Evolutionary conservation across 257 asterid genomes (phyloP).

Genomic region (Penstemon davidsonii): DNA sequence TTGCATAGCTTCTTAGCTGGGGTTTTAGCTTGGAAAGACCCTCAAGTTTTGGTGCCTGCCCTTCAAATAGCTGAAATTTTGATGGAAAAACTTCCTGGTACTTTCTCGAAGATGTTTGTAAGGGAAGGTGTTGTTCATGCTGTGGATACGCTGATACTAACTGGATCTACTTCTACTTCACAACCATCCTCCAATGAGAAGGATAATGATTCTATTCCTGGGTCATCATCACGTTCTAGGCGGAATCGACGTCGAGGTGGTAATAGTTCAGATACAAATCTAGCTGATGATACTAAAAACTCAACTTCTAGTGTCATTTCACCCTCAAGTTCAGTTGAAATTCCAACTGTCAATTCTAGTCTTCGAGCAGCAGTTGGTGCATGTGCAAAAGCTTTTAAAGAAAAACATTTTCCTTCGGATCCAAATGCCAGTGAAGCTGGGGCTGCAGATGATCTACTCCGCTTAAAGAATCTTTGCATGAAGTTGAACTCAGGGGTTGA

Average conservation of each 20-base stretch:
- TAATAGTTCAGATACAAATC: constrained; percentile 55
- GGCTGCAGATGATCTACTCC: constrained; percentile 79
- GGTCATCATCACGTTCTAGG: constrained; percentile 75
- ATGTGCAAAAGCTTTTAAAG: constrained; percentile 80
- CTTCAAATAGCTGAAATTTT: constrained; percentile 90
- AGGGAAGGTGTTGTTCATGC: constrained; percentile 99
- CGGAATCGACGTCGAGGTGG: constrained; percentile 74
- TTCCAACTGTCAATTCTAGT: constrained; percentile 54
- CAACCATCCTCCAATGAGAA: constrained; percentile 65
- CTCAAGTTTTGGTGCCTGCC: constrained; percentile 92
- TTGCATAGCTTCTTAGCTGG: constrained; percentile 81
- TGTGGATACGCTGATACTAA: constrained; percentile 63
- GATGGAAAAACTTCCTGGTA: constrained; percentile 95
- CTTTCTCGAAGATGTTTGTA: constrained; percentile 79
- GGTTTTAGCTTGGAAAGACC: constrained; percentile 98
- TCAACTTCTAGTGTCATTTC: constrained; percentile 43
- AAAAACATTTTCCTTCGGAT: constrained; percentile 76
- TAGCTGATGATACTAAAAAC: constrained; percentile 55
- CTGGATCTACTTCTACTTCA: constrained; percentile 47
- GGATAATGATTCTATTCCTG: constrained; percentile 75
- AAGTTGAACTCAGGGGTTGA: constrained; percentile 65
- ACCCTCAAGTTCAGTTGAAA: constrained; percentile 54
- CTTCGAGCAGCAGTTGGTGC: constrained; percentile 74
- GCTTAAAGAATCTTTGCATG: constrained; percentile 74
- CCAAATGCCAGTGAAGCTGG: constrained; percentile 63